A percentile compares a stretch with the other conserved stretches of the same genome.
Evolutionary conservation across 208 protist genomes (phyloP).

Genomic region (Acanthamoeba divionensis): DNA sequence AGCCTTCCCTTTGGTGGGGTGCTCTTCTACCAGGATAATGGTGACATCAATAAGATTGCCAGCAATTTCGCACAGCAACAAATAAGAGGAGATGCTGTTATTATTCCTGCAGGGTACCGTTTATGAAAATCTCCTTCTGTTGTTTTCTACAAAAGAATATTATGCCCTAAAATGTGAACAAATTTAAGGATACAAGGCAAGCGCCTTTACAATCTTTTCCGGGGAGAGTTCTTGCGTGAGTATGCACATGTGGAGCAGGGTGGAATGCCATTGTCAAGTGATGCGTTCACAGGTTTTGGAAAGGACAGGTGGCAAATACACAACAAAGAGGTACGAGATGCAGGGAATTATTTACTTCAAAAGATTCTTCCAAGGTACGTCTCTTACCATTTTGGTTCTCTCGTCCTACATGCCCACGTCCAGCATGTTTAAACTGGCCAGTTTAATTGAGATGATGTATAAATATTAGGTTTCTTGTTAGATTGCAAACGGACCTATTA

Average conservation of each 20-base stretch:
- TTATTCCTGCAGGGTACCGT: neutral
- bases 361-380: neutral
- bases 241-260: neutral
- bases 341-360: constrained; percentile 7
- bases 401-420: neutral
- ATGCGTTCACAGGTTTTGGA: constrained; percentile 18
- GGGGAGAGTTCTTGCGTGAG: neutral
- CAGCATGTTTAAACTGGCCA: neutral
- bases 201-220: constrained; percentile 49
- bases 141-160: neutral
- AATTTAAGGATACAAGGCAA: neutral
- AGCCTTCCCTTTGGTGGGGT: neutral
- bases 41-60: neutral
- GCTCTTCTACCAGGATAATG: neutral
- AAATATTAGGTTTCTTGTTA: neutral
- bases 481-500: neutral
- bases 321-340: constrained; percentile 33
- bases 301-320: constrained; percentile 14
- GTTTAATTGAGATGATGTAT: too few species aligned
- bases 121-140: neutral
- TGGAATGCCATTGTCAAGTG: neutral
- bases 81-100: neutral
- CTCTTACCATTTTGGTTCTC: neutral
- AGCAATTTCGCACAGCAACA: neutral
- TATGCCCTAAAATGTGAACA: neutral